phyloP scores from a whole-genome alignment of 257 asterid genomes.

The Fraxinus quadrangulata region DNA sequence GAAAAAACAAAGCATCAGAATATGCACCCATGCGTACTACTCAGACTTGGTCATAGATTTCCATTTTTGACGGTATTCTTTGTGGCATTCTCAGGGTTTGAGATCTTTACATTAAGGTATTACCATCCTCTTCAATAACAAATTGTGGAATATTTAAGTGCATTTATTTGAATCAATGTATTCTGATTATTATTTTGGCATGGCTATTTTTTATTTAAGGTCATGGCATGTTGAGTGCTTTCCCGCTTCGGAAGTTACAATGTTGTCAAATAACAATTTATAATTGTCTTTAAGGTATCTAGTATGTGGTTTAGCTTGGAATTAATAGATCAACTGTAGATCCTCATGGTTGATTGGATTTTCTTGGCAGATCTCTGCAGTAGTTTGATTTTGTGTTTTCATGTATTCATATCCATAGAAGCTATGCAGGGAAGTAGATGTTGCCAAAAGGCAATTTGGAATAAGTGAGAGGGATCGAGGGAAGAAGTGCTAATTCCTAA shows the following conservation, averaged over 20 bases:
- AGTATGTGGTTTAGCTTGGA: background rate
- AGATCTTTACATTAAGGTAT: background rate
- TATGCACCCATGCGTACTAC: background rate
- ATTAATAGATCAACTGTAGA: too few relatives aligned
- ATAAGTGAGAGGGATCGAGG: too few relatives aligned
- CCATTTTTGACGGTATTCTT: background rate
- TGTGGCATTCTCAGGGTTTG: background rate
- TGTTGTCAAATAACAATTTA: background rate
- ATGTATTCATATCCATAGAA: too few relatives aligned
- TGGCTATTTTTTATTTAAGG: background rate
- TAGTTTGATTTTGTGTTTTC: too few relatives aligned
- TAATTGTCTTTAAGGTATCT: background rate
- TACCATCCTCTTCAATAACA: background rate
- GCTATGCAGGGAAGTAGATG: too few relatives aligned
- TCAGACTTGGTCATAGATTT: too few relatives aligned
- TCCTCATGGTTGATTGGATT: too few relatives aligned
- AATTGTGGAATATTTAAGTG: background rate
- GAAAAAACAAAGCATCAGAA: too few relatives aligned
- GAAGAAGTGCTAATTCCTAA: too few relatives aligned
- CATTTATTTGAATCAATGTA: background rate
- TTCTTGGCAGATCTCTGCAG: too few relatives aligned
- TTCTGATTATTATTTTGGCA: too few relatives aligned
- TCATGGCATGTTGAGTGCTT: background rate
- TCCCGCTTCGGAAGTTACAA: background rate
- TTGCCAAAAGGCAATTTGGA: too few relatives aligned